Evolutionary conservation across 2,329 filamentous ascomycete species (phyloP), one percentile per base, ranked within the genome.

Genomic region (Ophiognomonia clavigignenti-juglandacearum): DNA sequence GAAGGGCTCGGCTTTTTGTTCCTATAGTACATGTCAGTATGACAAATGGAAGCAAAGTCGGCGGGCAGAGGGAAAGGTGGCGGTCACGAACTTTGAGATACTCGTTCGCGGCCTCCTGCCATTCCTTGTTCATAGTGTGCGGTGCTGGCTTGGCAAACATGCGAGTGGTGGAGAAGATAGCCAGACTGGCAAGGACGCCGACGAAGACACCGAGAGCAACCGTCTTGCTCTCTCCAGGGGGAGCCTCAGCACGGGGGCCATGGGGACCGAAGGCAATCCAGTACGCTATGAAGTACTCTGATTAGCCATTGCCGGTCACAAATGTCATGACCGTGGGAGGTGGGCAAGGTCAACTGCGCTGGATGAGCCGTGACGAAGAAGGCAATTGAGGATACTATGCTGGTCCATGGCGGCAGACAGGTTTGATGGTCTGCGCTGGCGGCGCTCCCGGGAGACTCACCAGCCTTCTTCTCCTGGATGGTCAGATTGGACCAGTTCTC

Each of bases 241-340:
- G 88, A 57, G 86, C 69, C 54, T 78, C 74, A 58, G 92, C 84
- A 61, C 93, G 92, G 60, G 93, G 93, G 50, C 93, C 93, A 72
- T 98, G 93, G 64, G 91, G 85, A 57, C 93, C 93, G 67, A 98
- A 98, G 57, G 93, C 91, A 64, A 98, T 96, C 85, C 88, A 98
- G 83, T 97, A 98, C 56, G 93, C 93, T 98, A 67, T 58, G 50
- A 57, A 62, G 58, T 61, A 53, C 59, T 64, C 64, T 55, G 63
- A 61, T 71, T 62, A 67, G 66, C 62, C 59, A 8, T 36, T 24
- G n/a, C 23, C 36, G 11, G 7, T 36, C 20, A 23, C 35, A n/a
- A 22, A 23, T 35, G 38, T 31, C 40, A 41, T 35, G 38, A 45
- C 42, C 49, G 39, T 47, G 45, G 52, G 20, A 34, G 53, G 48